Evolutionary conservation across 306 rosid species (phyloP).

Genomic region (Pachyrhizus erosus): DNA sequence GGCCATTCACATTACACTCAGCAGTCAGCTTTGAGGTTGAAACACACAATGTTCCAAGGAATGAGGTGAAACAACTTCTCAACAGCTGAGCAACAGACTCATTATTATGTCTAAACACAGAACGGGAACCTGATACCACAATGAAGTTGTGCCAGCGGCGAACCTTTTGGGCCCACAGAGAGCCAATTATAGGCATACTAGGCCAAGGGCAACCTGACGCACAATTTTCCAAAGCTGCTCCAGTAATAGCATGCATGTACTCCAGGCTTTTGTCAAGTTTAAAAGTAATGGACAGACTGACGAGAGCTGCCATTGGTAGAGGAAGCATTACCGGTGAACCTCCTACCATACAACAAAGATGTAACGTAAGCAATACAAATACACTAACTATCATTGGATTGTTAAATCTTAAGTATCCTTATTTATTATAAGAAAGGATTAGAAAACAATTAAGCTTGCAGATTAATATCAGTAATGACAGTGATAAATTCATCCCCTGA

Average conservation of each 20-base stretch:
- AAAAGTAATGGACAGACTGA: slow-evolving; percentile 83
- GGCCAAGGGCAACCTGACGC: slow-evolving; percentile 84
- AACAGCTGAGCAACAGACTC: slow-evolving; percentile 73
- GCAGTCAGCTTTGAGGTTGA: slow-evolving; percentile 52
- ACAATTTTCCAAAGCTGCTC: slow-evolving; percentile 76
- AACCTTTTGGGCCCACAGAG: slow-evolving; percentile 86
- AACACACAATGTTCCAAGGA: slow-evolving; percentile 53
- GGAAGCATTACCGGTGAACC: slow-evolving; percentile 68
- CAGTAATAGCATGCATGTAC: slow-evolving; percentile 71
- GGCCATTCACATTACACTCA: slow-evolving; percentile 67
- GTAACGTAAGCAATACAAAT: slow-evolving; percentile 35
- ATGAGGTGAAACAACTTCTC: slow-evolving; percentile 78
- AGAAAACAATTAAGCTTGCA: slow-evolving; percentile 19
- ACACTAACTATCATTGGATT: slow-evolving; percentile 33
- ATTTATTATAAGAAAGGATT: slow-evolving; percentile 19
- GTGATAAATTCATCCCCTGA: slow-evolving; percentile 29
- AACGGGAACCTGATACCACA: slow-evolving; percentile 68
- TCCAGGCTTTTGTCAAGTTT: slow-evolving; percentile 74
- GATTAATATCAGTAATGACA: slow-evolving; percentile 14
- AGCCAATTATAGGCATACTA: slow-evolving; percentile 70
- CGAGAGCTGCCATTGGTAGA: slow-evolving; percentile 86
- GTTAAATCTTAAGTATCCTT: slow-evolving; percentile 25
- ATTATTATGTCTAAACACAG: slow-evolving; percentile 70
- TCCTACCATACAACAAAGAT: slow-evolving; percentile 52
- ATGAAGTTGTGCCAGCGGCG: slow-evolving; percentile 88